phyloP scores from a whole-genome alignment of 1,139 yeast species.

The Blastobotrys ciferrii region DNA sequence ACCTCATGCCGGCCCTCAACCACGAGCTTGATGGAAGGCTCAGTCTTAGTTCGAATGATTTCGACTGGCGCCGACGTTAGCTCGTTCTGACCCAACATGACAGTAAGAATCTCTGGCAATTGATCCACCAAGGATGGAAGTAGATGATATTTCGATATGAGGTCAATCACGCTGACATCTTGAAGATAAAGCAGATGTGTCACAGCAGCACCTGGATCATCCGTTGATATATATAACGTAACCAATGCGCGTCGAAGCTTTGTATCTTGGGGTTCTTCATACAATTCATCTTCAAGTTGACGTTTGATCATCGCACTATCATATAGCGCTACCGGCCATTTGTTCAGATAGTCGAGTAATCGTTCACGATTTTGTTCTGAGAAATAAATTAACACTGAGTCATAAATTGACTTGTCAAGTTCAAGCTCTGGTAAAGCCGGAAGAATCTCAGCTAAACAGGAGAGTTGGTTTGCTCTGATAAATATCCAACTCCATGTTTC shows the following conservation, averaged over 20 bases:
- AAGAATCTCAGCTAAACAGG: slow-evolving; percentile 49
- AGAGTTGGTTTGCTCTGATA: slow-evolving; percentile 48
- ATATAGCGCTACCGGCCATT: slow-evolving; percentile 63
- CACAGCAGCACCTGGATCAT: slow-evolving; percentile 63
- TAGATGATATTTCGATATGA: slow-evolving; percentile 62
- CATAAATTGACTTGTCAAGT: slow-evolving; percentile 47
- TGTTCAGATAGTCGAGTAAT: slow-evolving; percentile 44
- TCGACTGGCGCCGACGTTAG: slow-evolving; percentile 44
- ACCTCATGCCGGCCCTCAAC: slow-evolving; percentile 68
- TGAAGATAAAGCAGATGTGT: slow-evolving; percentile 55
- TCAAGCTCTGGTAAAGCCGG: slow-evolving; percentile 48
- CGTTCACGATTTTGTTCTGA: slow-evolving; percentile 40
- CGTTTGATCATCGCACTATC: slow-evolving; percentile 47
- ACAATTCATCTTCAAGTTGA: slow-evolving; percentile 46
- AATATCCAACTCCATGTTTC: slow-evolving; percentile 59
- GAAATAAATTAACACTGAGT: slow-evolving; percentile 51
- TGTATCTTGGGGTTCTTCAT: slow-evolving; percentile 29
- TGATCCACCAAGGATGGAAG: slow-evolving; percentile 48
- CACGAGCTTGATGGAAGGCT: slow-evolving; percentile 52
- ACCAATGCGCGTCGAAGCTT: slow-evolving; percentile 52
- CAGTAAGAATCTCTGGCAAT: slow-evolving; percentile 53
- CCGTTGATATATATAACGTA: slow-evolving; percentile 53
- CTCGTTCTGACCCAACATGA: slow-evolving; percentile 43
- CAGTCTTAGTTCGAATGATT: slow-evolving; percentile 42
- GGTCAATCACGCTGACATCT: slow-evolving; percentile 55